Base-by-base conservation (phyloP, 106 monocot species). In the Platanthera zijinensis region DNA sequence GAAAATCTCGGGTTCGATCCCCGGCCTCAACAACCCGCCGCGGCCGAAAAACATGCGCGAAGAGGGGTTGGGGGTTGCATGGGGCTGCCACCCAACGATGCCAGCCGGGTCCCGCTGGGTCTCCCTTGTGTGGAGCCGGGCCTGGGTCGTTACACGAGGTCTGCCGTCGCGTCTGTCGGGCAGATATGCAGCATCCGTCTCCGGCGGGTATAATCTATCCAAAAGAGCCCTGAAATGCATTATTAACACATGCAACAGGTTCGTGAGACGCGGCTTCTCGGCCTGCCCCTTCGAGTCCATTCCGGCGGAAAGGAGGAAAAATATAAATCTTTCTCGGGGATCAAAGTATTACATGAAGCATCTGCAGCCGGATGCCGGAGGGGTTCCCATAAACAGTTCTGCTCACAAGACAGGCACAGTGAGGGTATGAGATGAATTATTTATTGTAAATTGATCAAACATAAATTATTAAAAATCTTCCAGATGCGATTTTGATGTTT, bases 281-380 rank as follows among this genome's bases (percentile, higher is more conserved):
- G 88, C 86, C 52, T 95, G 95, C 46, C 79, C 88, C 0, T 87
- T 95, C 17, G 92, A 92, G 30, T 80, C 86, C 10, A 77, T 95
- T 76, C 95, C 95, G 10, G 76, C 54, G 75, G 77, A 83, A 39
- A 92, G 85, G 71, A 84, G 88, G 61, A 85, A 84, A 59, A 83
- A 56, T 13, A 95, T 95, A 68, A 90, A 95, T 68, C 78, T 80
- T 7, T 86, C 95, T 15, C 88, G 90, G 11, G 88, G 95, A 45
- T 95, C 95, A 25, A 95, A 95, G 69, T 90, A 87, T 72, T 95
- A 95, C 54, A 77, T 90, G 70, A 95, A 92, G 71, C 70, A 67
- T 8, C 79, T 95, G 10, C 86, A 82, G 10, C 82, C 72, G 7
- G 84, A 86, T 48, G 52, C 56, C 2, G 83, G 88, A 46, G 82